These are phyloP conservation scores for Imleria badia DNA, from an alignment of 768 basidiomycete species.

Conservation along the genomic window DNA sequence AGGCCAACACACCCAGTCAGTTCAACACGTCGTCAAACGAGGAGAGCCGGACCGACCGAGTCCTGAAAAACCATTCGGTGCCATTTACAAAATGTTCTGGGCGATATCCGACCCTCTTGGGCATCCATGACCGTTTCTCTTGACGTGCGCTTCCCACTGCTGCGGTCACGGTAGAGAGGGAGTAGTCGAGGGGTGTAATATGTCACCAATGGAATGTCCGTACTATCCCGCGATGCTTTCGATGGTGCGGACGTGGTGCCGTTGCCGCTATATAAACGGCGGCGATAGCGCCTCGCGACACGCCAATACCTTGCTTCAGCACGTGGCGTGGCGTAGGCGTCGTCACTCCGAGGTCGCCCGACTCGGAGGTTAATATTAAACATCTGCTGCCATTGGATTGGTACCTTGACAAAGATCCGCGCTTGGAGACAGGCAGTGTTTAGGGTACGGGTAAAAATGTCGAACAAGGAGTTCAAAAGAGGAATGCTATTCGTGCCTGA, in stretches of 20 bases:
- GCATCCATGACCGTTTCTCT: constrained; percentile 14
- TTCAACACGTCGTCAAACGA: neutral
- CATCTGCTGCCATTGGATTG: constrained; percentile 9
- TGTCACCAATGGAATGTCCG: constrained; percentile 25
- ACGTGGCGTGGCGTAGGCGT: constrained; percentile 20
- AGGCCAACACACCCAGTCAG: neutral
- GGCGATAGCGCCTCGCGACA: constrained; percentile 25
- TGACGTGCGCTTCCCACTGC: neutral
- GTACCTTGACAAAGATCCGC: constrained; percentile 9
- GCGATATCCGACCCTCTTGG: constrained; percentile 31
- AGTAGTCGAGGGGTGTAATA: constrained; percentile 40
- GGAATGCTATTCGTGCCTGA: neutral
- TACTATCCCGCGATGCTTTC: constrained; percentile 3
- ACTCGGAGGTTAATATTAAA: neutral
- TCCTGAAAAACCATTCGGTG: constrained; percentile 45
- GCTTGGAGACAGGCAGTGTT: constrained; percentile 15
- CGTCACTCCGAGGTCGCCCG: neutral
- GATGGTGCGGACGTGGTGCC: neutral
- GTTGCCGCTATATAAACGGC: constrained; percentile 27
- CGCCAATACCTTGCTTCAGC: constrained; percentile 35
- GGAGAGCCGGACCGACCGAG: constrained; percentile 33
- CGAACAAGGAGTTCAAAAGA: constrained; percentile 7
- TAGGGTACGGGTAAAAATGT: constrained; percentile 12
- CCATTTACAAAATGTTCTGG: constrained; percentile 44
- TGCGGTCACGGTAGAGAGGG: constrained; percentile 36